phyloP scores from a whole-genome alignment of 352 stramenopile species.

The Globisporangium abappressorium region DNA sequence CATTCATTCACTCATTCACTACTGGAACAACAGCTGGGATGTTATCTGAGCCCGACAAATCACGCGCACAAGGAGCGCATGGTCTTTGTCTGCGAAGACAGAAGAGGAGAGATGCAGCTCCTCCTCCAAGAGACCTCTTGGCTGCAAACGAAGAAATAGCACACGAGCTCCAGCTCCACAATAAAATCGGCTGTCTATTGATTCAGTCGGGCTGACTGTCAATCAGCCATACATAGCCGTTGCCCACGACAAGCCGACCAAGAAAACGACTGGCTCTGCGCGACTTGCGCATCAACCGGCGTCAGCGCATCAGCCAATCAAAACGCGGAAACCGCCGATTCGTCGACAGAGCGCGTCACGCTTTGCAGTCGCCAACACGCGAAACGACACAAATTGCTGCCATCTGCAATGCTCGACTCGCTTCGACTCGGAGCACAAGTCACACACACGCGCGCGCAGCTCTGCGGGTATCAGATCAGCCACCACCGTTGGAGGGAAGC shows the following conservation, averaged over 20 bases:
- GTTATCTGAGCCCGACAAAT: constrained; percentile 6
- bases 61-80: neutral
- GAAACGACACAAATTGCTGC: neutral
- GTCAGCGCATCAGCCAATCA: constrained; percentile 4
- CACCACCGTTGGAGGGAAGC: neutral
- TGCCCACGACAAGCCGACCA: neutral
- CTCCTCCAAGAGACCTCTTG: constrained; percentile 8
- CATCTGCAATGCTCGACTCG: neutral
- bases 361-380: neutral
- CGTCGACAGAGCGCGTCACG: constrained; percentile 14
- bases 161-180: neutral
- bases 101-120: neutral
- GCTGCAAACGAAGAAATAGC: constrained; percentile 11
- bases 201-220: neutral
- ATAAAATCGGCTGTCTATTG: neutral
- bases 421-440: neutral
- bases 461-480: neutral
- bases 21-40: neutral
- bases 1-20: no score
- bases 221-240: neutral
- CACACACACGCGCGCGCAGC: neutral
- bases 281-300: constrained; percentile 3
- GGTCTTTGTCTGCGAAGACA: neutral
- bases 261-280: constrained; percentile 9
- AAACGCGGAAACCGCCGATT: neutral